phyloP scores from a whole-genome alignment of 805 yeast genomes.

The Metschnikowia picachoensis region DNA sequence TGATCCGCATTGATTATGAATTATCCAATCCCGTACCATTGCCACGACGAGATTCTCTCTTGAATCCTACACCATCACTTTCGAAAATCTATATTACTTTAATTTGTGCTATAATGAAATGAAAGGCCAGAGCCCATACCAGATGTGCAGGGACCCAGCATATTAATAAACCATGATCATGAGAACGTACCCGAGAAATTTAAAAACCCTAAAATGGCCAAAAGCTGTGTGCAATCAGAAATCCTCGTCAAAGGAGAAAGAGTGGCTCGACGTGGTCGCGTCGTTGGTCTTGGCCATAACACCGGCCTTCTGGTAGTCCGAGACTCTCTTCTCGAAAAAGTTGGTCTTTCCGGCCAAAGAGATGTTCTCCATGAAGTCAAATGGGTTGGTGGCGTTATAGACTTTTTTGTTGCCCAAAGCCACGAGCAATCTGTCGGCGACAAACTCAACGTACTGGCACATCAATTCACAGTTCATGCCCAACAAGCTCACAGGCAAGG shows the following conservation, averaged over 20 bases:
- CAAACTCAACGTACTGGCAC: conserved; percentile 98
- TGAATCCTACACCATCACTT: background rate
- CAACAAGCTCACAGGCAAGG: conserved; percentile 85
- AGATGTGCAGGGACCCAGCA: conserved; percentile 15
- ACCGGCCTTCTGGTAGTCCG: conserved; percentile 99
- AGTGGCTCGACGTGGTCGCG: conserved; percentile 44
- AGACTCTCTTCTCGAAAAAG: conserved; percentile 97
- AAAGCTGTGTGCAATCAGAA: conserved; percentile 43
- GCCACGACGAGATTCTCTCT: background rate
- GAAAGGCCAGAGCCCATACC: conserved; percentile 16
- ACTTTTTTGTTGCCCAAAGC: conserved; percentile 88
- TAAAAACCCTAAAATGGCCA: conserved; percentile 1
- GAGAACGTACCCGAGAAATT: conserved; percentile 4
- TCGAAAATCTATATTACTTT: background rate
- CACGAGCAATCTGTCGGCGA: conserved; percentile 90
- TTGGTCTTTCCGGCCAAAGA: conserved; percentile 98
- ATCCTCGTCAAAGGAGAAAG: conserved; percentile 89
- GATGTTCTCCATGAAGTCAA: conserved; percentile 98
- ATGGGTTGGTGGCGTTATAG: conserved; percentile 87
- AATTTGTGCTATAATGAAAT: conserved; percentile 1
- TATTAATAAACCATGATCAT: conserved; percentile 7
- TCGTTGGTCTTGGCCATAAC: conserved; percentile 79
- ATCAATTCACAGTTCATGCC: conserved; percentile 93
- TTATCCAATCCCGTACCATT: background rate
- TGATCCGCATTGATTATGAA: too few relatives aligned